Base-by-base conservation (phyloP, 2,329 filamentous ascomycete genomes). In the Graphilbum fragrans region DNA sequence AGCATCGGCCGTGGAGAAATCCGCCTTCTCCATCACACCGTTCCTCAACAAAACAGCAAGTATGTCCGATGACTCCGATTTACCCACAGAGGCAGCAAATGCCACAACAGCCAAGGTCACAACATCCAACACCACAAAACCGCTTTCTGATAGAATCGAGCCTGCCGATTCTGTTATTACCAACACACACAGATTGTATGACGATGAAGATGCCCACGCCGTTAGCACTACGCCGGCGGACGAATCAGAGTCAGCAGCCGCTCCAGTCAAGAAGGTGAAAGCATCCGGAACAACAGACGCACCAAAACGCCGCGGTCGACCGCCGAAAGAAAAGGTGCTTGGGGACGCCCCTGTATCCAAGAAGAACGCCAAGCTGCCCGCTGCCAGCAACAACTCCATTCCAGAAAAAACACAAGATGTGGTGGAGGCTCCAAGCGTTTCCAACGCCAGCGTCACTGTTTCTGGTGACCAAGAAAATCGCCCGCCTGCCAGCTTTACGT, bases 21-120 rank as follows among this genome's bases (percentile, higher is more conserved):
- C 88, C 1, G 80, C 74, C 3, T 95, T 96, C 59, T 94, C 87
- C 4, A 86, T 95, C 48, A 96, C 90, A 0, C 90, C 90, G 0
- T 95, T 94, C 65, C 68, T 96, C 46, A 94, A 88, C 58, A 77
- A 71, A 58, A 67, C 58, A 5, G 56, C 70, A 46, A 80, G 67
- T 48, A 63, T 80, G 14, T 47, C 54, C 11, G 65, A 67, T 18
- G 58, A 60, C 1, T 57, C 58, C 3, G 45, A n/a, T n/a, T n/a
- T 50, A 5, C 53, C 55, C 14, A 38, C 40, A 18, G 45, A 31
- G 10, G 34, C 21, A n/a, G 41, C 36, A 22, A 36, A 18, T 22
- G 44, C 35, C 12, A 32, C 37, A 5, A 18, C 22, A 23, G 39
- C 37, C 4, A 35, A 37, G 14, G 38, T n/a, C n/a, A n/a, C n/a